These are phyloP conservation scores for Crepidotus variabilis DNA, from an alignment of 768 basidiomycete species.

Conservation along the genomic window DNA sequence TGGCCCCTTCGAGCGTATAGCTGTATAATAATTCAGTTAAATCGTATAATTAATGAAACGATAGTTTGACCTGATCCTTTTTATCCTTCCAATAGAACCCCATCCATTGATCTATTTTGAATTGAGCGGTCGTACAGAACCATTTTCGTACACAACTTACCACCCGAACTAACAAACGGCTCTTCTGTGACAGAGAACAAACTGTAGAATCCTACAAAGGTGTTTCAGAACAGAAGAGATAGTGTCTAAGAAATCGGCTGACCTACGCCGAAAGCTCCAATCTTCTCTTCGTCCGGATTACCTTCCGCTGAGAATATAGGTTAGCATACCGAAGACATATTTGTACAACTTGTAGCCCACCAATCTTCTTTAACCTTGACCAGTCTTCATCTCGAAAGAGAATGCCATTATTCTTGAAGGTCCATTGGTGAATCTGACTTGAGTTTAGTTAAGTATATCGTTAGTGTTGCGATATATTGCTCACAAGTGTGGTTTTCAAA, in stretches of 20 bases:
- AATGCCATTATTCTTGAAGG: constrained; percentile 86
- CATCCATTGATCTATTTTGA: constrained; percentile 76
- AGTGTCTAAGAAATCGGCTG: constrained; percentile 13
- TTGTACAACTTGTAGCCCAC: constrained; percentile 28
- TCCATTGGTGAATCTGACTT: constrained; percentile 71
- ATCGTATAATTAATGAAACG: not conserved
- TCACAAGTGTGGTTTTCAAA: constrained; percentile 59
- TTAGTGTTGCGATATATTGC: constrained; percentile 12
- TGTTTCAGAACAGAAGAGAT: not conserved
- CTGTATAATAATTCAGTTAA: constrained; percentile 29
- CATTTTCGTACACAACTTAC: constrained; percentile 27
- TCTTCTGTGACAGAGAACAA: constrained; percentile 82
- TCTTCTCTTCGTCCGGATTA: constrained; percentile 92
- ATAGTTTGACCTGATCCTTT: constrained; percentile 66
- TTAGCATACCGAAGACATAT: not conserved
- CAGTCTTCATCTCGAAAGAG: constrained; percentile 84
- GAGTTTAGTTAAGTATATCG: not conserved
- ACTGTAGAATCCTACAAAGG: constrained; percentile 50
- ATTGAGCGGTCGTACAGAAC: not conserved
- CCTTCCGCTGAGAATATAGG: constrained; percentile 61
- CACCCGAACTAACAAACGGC: constrained; percentile 79
- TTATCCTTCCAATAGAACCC: constrained; percentile 95
- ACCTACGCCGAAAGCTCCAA: constrained; percentile 94
- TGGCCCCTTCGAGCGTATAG: constrained; percentile 80
- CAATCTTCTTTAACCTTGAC: constrained; percentile 87